Evolutionary conservation across 345 rosid species (phyloP).

Genomic region (Erodium maritimum): DNA sequence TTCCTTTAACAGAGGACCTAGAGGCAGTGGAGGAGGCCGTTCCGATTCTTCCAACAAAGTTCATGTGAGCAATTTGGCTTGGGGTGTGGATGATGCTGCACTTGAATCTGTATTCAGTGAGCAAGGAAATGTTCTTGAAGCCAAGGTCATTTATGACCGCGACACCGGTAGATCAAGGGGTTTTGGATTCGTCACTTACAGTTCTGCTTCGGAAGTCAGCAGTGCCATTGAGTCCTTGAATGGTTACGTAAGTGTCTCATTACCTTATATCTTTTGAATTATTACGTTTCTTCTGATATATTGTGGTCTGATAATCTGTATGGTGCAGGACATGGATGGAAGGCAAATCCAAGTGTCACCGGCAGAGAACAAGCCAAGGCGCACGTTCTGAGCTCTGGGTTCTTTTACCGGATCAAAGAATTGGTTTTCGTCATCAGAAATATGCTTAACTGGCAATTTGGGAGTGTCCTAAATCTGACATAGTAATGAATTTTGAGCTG

Average conservation of each 20-base stretch:
- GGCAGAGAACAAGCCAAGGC: slow-evolving; percentile 81
- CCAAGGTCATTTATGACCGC: slow-evolving; percentile 85
- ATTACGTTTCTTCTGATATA: too few species aligned
- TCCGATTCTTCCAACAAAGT: slow-evolving; percentile 54
- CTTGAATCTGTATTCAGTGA: slow-evolving; percentile 71
- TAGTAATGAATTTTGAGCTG: neutral
- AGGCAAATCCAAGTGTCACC: slow-evolving; percentile 74
- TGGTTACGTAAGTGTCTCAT: slow-evolving; percentile 56
- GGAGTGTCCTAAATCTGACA: neutral
- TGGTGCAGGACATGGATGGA: slow-evolving; percentile 77
- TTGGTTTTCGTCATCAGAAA: neutral
- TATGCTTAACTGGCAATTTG: neutral
- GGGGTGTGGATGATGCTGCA: slow-evolving; percentile 85
- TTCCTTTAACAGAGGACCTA: neutral
- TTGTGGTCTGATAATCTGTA: too few species aligned
- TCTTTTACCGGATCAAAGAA: too few species aligned
- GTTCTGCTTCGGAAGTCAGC: slow-evolving; percentile 66
- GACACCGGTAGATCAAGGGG: slow-evolving; percentile 95
- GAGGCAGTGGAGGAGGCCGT: slow-evolving; percentile 13
- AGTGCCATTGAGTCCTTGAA: slow-evolving; percentile 58
- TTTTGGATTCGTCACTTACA: slow-evolving; percentile 84
- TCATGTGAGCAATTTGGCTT: slow-evolving; percentile 80
- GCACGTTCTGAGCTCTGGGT: slow-evolving; percentile 43
- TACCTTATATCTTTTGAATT: neutral
- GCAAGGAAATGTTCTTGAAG: slow-evolving; percentile 81